Conservation (phyloP, 2,329 filamentous ascomycete species). For the Xylaria sp. region DNA sequence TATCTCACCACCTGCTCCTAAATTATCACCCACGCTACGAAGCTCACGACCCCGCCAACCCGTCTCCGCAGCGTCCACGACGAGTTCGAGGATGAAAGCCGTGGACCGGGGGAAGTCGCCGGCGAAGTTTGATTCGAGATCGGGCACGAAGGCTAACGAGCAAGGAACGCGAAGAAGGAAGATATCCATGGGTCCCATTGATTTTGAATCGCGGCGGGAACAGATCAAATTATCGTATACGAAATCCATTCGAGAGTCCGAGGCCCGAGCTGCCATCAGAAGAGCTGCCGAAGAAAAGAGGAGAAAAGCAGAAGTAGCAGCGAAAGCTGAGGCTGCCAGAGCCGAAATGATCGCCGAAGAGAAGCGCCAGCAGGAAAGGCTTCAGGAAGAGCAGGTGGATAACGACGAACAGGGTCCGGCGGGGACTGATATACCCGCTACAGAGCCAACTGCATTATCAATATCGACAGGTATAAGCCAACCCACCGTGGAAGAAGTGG, state of each 20-base stretch:
- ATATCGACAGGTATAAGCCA: conserved; percentile 24
- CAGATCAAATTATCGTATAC: conserved; percentile 85
- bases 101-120: conserved; percentile 58
- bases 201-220: conserved; percentile 81
- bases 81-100: conserved; percentile 68
- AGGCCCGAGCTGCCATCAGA: conserved; percentile 55
- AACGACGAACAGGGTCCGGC: conserved; percentile 17
- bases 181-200: conserved; percentile 71
- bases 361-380: conserved; percentile 20
- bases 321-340: conserved; percentile 22
- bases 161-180: conserved; percentile 50
- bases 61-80: conserved; percentile 73
- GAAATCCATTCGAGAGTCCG: conserved; percentile 76
- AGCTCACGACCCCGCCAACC: conserved; percentile 82
- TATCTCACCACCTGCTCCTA: conserved; percentile 70
- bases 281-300: conserved; percentile 58
- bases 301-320: conserved; percentile 53
- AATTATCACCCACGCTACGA: conserved; percentile 76
- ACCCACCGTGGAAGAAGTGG: conserved; percentile 12
- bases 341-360: conserved; percentile 14
- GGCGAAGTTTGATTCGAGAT: conserved; percentile 35
- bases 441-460: conserved; percentile 24
- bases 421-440: conserved; percentile 18
- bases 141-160: conserved; percentile 43
- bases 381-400: conserved; percentile 13